Conservation (phyloP, 768 basidiomycete species). For the Collybia sp. region DNA sequence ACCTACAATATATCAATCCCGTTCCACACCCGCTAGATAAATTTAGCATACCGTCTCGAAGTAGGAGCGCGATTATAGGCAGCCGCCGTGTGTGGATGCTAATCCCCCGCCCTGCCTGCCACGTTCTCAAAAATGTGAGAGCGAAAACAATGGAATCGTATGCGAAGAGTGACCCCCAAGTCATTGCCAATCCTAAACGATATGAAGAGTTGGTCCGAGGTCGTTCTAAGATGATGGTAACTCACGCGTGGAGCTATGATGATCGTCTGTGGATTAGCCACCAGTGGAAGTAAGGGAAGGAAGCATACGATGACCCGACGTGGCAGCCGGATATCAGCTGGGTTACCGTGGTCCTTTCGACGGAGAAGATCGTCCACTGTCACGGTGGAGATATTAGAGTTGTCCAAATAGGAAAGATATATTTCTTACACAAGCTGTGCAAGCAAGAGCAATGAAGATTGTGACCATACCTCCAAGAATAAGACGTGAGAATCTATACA, state of each 20-base stretch:
- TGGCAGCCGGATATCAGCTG: conserved; percentile 26
- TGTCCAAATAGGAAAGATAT: conserved; percentile 5
- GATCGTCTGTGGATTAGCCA: background rate
- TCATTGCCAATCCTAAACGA: conserved; percentile 23
- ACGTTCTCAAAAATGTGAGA: conserved; percentile 43
- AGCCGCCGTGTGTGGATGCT: conserved; percentile 16
- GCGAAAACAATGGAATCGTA: conserved; percentile 44
- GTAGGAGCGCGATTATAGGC: conserved; percentile 39
- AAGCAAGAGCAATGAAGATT: conserved; percentile 22
- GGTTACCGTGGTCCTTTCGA: conserved; percentile 23
- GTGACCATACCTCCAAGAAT: conserved; percentile 30
- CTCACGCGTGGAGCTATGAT: conserved; percentile 13
- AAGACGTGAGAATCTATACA: conserved; percentile 39
- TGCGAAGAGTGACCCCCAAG: conserved; percentile 48
- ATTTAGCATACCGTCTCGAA: conserved; percentile 41
- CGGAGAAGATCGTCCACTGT: conserved; percentile 42
- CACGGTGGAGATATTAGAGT: background rate
- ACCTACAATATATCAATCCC: conserved; percentile 24
- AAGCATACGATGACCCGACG: conserved; percentile 20
- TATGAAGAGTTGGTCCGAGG: background rate
- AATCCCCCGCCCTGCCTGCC: conserved; percentile 22
- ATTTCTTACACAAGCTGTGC: conserved; percentile 28
- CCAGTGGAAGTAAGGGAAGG: conserved; percentile 17
- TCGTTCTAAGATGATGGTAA: background rate
- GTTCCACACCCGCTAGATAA: background rate